Evolutionary conservation across 768 basidiomycete genomes (phyloP).

Genomic region (Tubosaeta sp.): DNA sequence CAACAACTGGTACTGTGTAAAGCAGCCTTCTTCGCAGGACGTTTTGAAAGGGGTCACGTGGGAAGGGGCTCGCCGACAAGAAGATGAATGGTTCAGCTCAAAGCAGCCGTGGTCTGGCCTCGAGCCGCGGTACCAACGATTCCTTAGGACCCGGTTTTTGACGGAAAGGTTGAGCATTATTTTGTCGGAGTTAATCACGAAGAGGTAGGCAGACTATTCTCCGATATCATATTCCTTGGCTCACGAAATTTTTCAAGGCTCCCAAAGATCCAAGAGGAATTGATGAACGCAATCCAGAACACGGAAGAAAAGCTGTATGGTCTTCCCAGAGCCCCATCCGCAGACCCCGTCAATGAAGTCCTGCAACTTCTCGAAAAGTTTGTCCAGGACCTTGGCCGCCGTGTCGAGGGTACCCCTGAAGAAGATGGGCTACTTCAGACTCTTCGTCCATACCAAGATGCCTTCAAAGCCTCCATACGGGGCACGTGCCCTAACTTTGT

Average conservation of each 20-base stretch:
- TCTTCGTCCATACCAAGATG: slow-evolving; percentile 46
- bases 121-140: slow-evolving; percentile 45
- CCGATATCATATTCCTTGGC: background rate
- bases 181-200: slow-evolving; percentile 58
- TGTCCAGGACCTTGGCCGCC: slow-evolving; percentile 36
- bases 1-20: slow-evolving; percentile 37
- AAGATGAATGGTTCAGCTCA: slow-evolving; percentile 54
- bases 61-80: slow-evolving; percentile 53
- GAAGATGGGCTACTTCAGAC: slow-evolving; percentile 51
- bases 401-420: slow-evolving; percentile 52
- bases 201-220: slow-evolving; percentile 41
- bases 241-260: slow-evolving; percentile 38
- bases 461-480: slow-evolving; percentile 46
- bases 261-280: slow-evolving; percentile 57
- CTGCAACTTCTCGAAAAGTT: slow-evolving; percentile 46
- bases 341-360: slow-evolving; percentile 56
- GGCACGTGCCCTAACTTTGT: slow-evolving; percentile 55
- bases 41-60: slow-evolving; percentile 38
- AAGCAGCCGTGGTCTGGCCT: slow-evolving; percentile 53
- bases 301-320: slow-evolving; percentile 31
- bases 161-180: slow-evolving; percentile 55
- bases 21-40: slow-evolving; percentile 34
- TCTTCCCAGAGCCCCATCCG: slow-evolving; percentile 51
- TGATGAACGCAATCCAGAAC: slow-evolving; percentile 41
- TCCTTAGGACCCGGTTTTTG: slow-evolving; percentile 53